These are phyloP conservation scores for Paramecium tetraurelia DNA, from an alignment of 73 alveolate genomes.

Conservation along the genomic window DNA sequence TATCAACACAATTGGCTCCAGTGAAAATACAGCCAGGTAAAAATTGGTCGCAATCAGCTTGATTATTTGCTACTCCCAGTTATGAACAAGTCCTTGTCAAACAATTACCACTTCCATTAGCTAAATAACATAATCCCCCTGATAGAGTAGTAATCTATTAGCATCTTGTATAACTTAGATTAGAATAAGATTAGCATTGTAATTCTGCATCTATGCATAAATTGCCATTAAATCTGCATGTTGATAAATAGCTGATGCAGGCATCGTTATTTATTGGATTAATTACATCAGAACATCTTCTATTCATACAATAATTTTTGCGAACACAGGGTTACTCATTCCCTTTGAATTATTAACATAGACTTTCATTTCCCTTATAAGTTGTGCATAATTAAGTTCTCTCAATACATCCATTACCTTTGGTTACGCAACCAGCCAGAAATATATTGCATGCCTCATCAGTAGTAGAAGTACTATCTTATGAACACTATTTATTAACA, in stretches of 20 bases:
- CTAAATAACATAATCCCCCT: background rate
- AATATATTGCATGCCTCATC: background rate
- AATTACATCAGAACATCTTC: slow-evolving; percentile 3
- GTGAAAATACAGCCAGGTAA: background rate
- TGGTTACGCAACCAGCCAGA: background rate
- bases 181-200: background rate
- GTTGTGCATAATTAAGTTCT: background rate
- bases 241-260: background rate
- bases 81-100: background rate
- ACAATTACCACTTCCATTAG: background rate
- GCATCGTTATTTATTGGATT: background rate
- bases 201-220: background rate
- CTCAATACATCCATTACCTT: background rate
- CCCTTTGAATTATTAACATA: background rate
- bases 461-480: background rate
- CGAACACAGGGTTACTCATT: background rate
- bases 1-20: background rate
- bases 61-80: background rate
- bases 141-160: background rate
- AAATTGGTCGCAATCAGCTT: background rate
- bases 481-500: background rate
- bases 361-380: background rate
- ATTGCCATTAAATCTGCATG: slow-evolving; percentile 23
- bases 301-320: background rate
- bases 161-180: background rate